Evolutionary conservation across 2,329 filamentous ascomycete species (phyloP), one percentile per base, ranked within the genome.

Genomic region (Fusarium musae): DNA sequence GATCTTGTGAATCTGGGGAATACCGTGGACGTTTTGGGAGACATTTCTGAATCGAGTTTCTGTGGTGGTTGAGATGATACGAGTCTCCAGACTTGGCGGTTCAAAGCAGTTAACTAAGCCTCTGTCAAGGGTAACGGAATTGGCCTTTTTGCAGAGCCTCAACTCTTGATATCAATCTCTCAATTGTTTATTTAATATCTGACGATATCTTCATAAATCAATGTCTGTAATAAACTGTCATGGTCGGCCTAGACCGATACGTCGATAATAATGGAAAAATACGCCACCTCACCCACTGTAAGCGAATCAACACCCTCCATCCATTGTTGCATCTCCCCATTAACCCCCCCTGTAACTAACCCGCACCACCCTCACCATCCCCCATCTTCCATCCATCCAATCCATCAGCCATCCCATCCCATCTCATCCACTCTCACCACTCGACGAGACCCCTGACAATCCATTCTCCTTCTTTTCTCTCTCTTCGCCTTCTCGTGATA

Each of bases 401-500:
- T 32, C 32, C 32, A 23, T 23, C 23, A 23, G 23, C 23, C 23
- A 23, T 23, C 23, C 23, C 23, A 34, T 34, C 47, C 30, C 32
- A 28, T 53, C 34, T 4, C 59, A 61, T 60, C 60, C 50, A 53
- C 58, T 58, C 34, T 54, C 50, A 54, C 34, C 47, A 62, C 66
- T 59, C 32, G 36, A 46, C 44, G 50, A 69, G 52, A 69, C 65
- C 66, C 66, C 52, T 65, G 59, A 30, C 50, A 69, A 30, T 34
- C 43, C 28, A 37, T 26, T 58, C 30, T 58, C 47, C 28, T 37
- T 65, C 44, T 47, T 26, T 19, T 30, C 32, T 52, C 15, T 19
- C 44, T 47, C 65, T 54, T 67, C 32, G 37, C 56, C 44, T 57
- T 69, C 66, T 69, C 66, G 59, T 69, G 66, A 69, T 69, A 63